Evolutionary conservation across 2,329 filamentous ascomycete species (phyloP).

Genomic region (Myriosclerotinia curreyana): DNA sequence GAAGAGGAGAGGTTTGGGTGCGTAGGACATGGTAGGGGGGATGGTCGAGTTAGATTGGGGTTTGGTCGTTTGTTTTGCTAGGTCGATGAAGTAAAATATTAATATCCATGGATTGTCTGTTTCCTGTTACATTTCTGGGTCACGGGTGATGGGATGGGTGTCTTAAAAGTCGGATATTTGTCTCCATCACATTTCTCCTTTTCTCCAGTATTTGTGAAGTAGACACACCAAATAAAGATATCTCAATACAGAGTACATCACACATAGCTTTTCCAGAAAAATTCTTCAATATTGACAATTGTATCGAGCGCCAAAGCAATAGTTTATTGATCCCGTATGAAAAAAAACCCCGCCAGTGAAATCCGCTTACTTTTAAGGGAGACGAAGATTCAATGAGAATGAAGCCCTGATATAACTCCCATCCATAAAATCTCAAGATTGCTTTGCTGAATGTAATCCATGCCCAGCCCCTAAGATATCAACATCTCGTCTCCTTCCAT

Average conservation of each 20-base stretch:
- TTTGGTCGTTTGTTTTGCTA: not conserved
- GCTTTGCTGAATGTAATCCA: not conserved
- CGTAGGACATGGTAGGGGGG: conserved; percentile 31
- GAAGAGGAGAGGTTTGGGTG: conserved; percentile 41
- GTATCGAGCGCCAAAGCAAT: conserved; percentile 4
- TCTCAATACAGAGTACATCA: not conserved
- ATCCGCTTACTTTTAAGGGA: not conserved
- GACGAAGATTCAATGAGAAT: not conserved
- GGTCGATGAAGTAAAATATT: not conserved
- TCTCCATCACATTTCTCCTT: not conserved
- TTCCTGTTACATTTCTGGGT: not conserved
- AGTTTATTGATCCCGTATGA: not conserved
- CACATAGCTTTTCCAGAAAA: not conserved
- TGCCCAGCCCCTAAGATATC: conserved; percentile 4
- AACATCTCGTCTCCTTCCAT: not conserved
- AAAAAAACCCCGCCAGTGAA: not conserved
- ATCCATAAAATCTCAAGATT: not conserved
- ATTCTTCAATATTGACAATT: not conserved
- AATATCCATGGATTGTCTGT: conserved; percentile 3
- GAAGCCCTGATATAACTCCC: conserved; percentile 7
- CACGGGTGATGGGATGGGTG: not conserved
- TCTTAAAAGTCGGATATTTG: not conserved
- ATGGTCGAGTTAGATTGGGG: not conserved
- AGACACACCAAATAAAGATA: not conserved
- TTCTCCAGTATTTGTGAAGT: not conserved